Evolutionary conservation across 1,139 yeast species (phyloP).

Genomic region (Yamadazyma siamensis): DNA sequence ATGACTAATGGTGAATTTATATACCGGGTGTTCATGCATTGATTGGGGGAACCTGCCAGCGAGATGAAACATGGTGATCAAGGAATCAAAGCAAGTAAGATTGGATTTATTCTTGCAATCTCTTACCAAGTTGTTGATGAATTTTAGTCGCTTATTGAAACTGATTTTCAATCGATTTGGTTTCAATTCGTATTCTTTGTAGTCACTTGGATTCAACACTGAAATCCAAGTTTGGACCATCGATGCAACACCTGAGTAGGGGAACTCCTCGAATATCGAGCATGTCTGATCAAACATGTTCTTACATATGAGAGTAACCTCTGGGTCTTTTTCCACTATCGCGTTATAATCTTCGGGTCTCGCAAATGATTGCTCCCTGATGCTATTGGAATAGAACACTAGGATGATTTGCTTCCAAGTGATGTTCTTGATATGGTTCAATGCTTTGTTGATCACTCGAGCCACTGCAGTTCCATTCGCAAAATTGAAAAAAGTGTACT

Average conservation of each 20-base stretch:
- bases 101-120: constrained; percentile 32
- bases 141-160: constrained; percentile 36
- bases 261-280: constrained; percentile 29
- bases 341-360: constrained; percentile 49
- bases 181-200: constrained; percentile 27
- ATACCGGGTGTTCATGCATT: constrained; percentile 35
- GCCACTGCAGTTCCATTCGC: constrained; percentile 35
- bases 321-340: constrained; percentile 26
- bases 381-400: constrained; percentile 46
- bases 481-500: constrained; percentile 45
- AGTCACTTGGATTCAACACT: constrained; percentile 35
- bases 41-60: constrained; percentile 35
- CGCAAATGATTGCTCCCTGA: constrained; percentile 56
- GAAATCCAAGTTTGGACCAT: constrained; percentile 36
- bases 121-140: constrained; percentile 30
- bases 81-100: constrained; percentile 41
- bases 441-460: constrained; percentile 33
- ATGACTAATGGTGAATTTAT: constrained; percentile 37
- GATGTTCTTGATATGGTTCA: constrained; percentile 43
- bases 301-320: constrained; percentile 23
- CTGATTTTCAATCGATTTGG: constrained; percentile 32
- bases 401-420: constrained; percentile 55
- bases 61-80: constrained; percentile 39
- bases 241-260: constrained; percentile 21
- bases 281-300: constrained; percentile 32